Evolutionary conservation across 768 basidiomycete genomes (phyloP), one percentile per base, ranked within the genome.

Genomic region (Omphalotus guepiniiformis): DNA sequence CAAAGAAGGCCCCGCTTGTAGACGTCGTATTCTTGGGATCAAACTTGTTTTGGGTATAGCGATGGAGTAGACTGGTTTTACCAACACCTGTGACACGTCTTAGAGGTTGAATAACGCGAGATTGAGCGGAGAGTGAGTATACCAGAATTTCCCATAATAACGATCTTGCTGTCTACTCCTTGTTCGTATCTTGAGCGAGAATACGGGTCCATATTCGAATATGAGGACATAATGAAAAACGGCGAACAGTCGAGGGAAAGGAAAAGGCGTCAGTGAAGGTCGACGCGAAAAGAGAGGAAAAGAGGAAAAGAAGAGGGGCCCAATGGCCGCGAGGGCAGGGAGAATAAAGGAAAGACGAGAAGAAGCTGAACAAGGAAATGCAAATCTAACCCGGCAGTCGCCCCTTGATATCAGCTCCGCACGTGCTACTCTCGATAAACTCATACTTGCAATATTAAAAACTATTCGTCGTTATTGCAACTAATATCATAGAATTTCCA

Each of bases 91-190:
- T 26, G 51, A 42, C 28, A 43, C 34, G 7, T 37, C 48, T 19
- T 42, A 41, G 6, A 22, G 29, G 22, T 18, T 34, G 19, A 47
- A 7, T 34, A 47, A 40, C 28, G 41, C 52, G 35, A 46, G 39
- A 53, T 42, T 48, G 42, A 34, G 55, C 57, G 43, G 47, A 45
- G 34, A 18, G 41, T 30, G 45, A 44, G 55, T 58, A 39, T 34
- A 69, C 73, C 73, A 52, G 74, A 75, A 67, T 87, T 92, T 72
- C 88, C 91, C 87, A 93, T 91, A 58, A 95, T 82, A 63, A 95
- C 92, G 65, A 94, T 89, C 80, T 94, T 94, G 65, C 88, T 88
- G 74, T 95, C 92, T 66, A 94, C 76, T 57, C 87, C 87, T 55
- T 84, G 83, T 61, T 90, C 88, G 64, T 82, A 88, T 67, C 81